Conservation (phyloP, 371 early-diverging fungal species). For the Apophysomyces elegans region DNA sequence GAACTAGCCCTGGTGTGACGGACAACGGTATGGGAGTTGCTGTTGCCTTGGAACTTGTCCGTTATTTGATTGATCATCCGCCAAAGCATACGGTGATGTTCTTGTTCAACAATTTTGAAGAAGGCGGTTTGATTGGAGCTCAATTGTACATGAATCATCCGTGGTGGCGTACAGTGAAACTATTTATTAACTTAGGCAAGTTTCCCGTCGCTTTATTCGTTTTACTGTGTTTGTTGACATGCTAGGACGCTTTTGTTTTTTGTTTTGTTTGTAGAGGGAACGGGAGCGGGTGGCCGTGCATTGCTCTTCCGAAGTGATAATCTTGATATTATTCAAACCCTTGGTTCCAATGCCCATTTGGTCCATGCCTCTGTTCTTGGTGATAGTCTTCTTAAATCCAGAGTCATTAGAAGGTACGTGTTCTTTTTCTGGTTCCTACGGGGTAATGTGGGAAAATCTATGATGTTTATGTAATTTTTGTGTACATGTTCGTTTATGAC, state of each 20-base stretch:
- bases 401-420: slow-evolving; percentile 55
- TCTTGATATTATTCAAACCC: slow-evolving; percentile 42
- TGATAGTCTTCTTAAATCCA: slow-evolving; percentile 63
- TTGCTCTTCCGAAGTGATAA: slow-evolving; percentile 68
- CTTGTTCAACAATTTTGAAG: slow-evolving; percentile 87
- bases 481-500: neutral
- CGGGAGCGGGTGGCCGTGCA: slow-evolving; percentile 77
- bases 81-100: slow-evolving; percentile 67
- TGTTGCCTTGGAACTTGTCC: slow-evolving; percentile 70
- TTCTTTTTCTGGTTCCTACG: neutral
- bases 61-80: slow-evolving; percentile 60
- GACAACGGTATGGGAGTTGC: slow-evolving; percentile 83
- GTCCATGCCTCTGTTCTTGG: slow-evolving; percentile 56
- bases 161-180: slow-evolving; percentile 70
- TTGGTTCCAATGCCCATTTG: slow-evolving; percentile 26
- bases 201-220: neutral
- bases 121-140: slow-evolving; percentile 76
- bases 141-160: slow-evolving; percentile 72
- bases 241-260: slow-evolving; percentile 16
- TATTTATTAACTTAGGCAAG: slow-evolving; percentile 77
- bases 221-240: slow-evolving; percentile 71
- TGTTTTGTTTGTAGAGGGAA: slow-evolving; percentile 53
- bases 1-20: slow-evolving; percentile 77
- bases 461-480: too few relatives aligned
- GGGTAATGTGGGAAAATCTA: too few relatives aligned